A percentile compares a stretch with the other conserved stretches of the same genome.
Evolutionary conservation across 805 yeast genomes (phyloP).

Genomic region (Kuraishia capsulata): DNA sequence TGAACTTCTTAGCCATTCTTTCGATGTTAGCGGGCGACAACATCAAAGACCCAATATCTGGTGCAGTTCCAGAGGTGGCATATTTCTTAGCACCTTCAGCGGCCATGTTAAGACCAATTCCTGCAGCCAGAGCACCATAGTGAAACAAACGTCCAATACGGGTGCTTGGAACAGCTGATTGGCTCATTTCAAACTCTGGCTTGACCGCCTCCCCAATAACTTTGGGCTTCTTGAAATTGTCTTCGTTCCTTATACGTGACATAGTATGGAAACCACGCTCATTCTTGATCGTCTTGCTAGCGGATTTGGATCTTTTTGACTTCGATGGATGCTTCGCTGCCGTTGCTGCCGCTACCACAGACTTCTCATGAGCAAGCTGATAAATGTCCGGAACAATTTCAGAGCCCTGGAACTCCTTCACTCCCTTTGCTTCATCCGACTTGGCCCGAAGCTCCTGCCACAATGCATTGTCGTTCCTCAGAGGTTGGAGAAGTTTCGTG

Average conservation of each 20-base stretch:
- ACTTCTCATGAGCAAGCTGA: slow-evolving; percentile 21
- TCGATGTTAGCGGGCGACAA: slow-evolving; percentile 81
- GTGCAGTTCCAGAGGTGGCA: slow-evolving; percentile 34
- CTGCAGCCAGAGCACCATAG: slow-evolving; percentile 88
- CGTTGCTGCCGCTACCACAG: slow-evolving; percentile 10
- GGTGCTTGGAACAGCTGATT: slow-evolving; percentile 76
- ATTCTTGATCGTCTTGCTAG: not conserved
- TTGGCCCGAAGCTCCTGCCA: slow-evolving; percentile 15
- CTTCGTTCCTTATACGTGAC: slow-evolving; percentile 5
- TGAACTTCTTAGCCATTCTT: slow-evolving; percentile 75
- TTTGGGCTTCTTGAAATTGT: not conserved
- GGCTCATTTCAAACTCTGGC: slow-evolving; percentile 38
- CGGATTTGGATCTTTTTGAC: not conserved
- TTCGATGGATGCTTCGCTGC: not conserved
- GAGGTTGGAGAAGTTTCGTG: slow-evolving; percentile 11
- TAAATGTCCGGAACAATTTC: slow-evolving; percentile 16
- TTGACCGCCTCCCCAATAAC: slow-evolving; percentile 22
- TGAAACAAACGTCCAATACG: slow-evolving; percentile 86
- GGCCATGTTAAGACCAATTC: slow-evolving; percentile 79
- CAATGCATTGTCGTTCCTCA: slow-evolving; percentile 10
- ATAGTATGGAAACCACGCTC: slow-evolving; percentile 4
- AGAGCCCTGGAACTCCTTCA: slow-evolving; percentile 2
- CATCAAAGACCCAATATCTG: slow-evolving; percentile 48
- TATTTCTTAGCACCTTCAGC: slow-evolving; percentile 65
- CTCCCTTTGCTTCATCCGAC: slow-evolving; percentile 15